Conservation (phyloP, 2,329 filamentous ascomycete genomes). For the Paracoccidioides brasiliensis region DNA sequence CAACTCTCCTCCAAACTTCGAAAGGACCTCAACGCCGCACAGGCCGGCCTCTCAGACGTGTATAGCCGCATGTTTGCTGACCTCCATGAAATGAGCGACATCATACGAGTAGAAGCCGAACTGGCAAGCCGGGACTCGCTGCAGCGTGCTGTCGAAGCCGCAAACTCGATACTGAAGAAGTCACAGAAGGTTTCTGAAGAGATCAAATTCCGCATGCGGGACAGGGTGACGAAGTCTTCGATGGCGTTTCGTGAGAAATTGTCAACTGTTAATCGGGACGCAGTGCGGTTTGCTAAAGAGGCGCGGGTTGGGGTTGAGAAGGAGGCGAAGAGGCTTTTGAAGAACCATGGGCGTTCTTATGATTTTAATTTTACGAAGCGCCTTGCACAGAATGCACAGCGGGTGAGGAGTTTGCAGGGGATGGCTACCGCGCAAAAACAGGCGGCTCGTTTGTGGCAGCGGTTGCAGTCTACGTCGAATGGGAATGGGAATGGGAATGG, state of each 20-base stretch:
- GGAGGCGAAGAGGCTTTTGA: slow-evolving; percentile 13
- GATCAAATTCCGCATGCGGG: slow-evolving; percentile 19
- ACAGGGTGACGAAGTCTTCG: slow-evolving; percentile 21
- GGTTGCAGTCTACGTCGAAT: neutral
- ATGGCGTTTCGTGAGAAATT: slow-evolving; percentile 20
- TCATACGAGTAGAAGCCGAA: slow-evolving; percentile 20
- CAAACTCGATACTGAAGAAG: slow-evolving; percentile 17
- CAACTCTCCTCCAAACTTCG: slow-evolving; percentile 23
- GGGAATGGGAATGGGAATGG: too few relatives aligned
- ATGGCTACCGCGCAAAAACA: slow-evolving; percentile 24
- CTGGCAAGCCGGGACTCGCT: slow-evolving; percentile 16
- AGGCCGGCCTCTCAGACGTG: slow-evolving; percentile 25
- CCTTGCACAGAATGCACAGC: slow-evolving; percentile 19
- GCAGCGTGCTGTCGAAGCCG: slow-evolving; percentile 13
- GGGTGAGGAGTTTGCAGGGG: slow-evolving; percentile 17
- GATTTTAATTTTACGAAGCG: slow-evolving; percentile 11
- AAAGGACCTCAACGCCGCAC: slow-evolving; percentile 26
- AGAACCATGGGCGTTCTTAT: slow-evolving; percentile 13
- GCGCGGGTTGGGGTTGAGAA: slow-evolving; percentile 13
- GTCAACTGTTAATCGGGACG: slow-evolving; percentile 18
- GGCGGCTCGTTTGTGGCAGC: slow-evolving; percentile 10
- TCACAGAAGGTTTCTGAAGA: slow-evolving; percentile 25
- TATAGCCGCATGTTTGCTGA: slow-evolving; percentile 28
- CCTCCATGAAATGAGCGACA: slow-evolving; percentile 25
- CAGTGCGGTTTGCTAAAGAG: slow-evolving; percentile 17